Evolutionary conservation across 768 basidiomycete genomes (phyloP).

Genomic region (Pholiota microspora): DNA sequence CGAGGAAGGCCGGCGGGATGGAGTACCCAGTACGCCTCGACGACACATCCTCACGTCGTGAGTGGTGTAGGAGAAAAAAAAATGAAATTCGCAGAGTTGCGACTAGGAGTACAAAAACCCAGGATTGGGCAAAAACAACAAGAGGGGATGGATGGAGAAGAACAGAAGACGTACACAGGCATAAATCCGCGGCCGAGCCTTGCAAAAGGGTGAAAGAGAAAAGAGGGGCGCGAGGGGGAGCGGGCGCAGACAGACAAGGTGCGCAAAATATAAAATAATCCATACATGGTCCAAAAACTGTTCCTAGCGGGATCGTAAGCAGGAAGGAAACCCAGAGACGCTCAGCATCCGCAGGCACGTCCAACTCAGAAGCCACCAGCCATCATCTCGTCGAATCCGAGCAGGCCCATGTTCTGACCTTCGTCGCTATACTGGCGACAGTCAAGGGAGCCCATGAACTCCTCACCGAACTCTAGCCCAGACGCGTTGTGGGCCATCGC

Average conservation of each 20-base stretch:
- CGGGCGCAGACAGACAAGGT: slow-evolving; percentile 15
- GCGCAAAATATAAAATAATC: slow-evolving; percentile 26
- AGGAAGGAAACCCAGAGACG: slow-evolving; percentile 26
- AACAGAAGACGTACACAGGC: slow-evolving; percentile 12
- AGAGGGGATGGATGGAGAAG: slow-evolving; percentile 20
- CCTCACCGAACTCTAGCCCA: slow-evolving; percentile 31
- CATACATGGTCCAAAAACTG: slow-evolving; percentile 27
- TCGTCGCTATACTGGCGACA: slow-evolving; percentile 22
- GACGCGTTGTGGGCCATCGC: slow-evolving; percentile 18
- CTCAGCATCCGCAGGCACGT: slow-evolving; percentile 30
- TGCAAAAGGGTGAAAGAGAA: slow-evolving; percentile 4
- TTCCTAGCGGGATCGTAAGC: slow-evolving; percentile 4
- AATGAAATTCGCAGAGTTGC: slow-evolving; percentile 19
- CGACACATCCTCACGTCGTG: slow-evolving; percentile 31
- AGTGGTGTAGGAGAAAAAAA: slow-evolving; percentile 15
- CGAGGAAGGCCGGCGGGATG: slow-evolving; percentile 26
- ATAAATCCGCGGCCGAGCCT: slow-evolving; percentile 9
- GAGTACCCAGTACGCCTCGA: slow-evolving; percentile 36
- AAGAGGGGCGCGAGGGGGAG: slow-evolving; percentile 8
- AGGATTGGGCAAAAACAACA: slow-evolving; percentile 14
- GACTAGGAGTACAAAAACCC: slow-evolving; percentile 33
- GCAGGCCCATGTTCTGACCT: slow-evolving; percentile 23
- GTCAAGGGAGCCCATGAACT: slow-evolving; percentile 29
- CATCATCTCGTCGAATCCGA: slow-evolving; percentile 45
- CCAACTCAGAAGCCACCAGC: slow-evolving; percentile 28